A percentile compares a stretch with the other conserved stretches of the same genome.
Conservation (phyloP, 495 filamentous ascomycete species). For the Rostrohypoxylon terebratum region DNA sequence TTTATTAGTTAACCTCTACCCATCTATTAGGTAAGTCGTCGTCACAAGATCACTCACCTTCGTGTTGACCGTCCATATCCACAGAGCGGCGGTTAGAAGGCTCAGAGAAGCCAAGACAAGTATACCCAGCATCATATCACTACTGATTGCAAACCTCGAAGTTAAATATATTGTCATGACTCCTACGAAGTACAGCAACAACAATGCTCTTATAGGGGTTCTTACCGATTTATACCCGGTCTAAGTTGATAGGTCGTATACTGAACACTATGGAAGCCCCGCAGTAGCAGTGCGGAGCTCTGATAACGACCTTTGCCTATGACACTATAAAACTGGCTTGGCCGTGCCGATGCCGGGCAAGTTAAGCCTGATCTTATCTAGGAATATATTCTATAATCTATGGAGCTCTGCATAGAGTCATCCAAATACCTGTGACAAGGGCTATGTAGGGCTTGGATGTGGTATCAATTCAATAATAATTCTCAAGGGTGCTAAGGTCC, state of each 20-base stretch:
- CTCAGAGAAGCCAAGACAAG: background rate
- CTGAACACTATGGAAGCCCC: constrained; percentile 9
- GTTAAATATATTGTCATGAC: background rate
- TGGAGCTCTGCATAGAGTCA: background rate
- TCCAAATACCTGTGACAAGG: background rate
- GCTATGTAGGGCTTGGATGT: no score
- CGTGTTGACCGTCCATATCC: background rate
- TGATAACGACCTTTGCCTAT: constrained; percentile 17
- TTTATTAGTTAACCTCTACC: background rate
- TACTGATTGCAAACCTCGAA: background rate
- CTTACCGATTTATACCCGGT: constrained; percentile 12
- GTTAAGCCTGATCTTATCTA: background rate
- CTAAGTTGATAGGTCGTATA: constrained; percentile 13
- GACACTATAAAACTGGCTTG: constrained; percentile 3
- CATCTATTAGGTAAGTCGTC: background rate
- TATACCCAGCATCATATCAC: background rate
- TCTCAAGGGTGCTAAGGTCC: no score
- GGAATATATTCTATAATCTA: background rate
- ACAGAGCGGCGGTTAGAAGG: background rate
- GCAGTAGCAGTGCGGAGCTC: constrained; percentile 17
- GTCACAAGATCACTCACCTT: background rate
- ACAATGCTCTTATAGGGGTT: background rate
- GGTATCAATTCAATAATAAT: no score
- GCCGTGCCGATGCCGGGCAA: constrained; percentile 28
- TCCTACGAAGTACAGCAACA: background rate